These are phyloP conservation scores for Ogataea henricii DNA, from an alignment of 805 yeast genomes.

Conservation along the genomic window DNA sequence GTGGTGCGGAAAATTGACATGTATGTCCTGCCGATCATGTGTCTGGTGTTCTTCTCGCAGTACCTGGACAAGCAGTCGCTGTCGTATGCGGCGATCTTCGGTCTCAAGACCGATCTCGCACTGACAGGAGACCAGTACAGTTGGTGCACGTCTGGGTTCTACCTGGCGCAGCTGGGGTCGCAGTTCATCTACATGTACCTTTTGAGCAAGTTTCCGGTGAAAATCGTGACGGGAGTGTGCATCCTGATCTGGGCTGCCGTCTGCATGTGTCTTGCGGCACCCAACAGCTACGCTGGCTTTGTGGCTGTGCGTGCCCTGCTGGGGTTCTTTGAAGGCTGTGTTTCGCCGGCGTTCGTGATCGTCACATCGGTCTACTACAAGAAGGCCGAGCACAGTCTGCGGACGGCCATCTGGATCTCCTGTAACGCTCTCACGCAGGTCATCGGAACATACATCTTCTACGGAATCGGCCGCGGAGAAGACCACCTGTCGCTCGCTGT, in stretches of 20 bases:
- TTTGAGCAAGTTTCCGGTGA: conserved; percentile 59
- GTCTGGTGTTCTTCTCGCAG: conserved; percentile 23
- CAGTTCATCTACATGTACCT: conserved; percentile 55
- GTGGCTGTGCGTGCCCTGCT: conserved; percentile 47
- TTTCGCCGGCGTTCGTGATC: conserved; percentile 58
- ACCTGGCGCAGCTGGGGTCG: conserved; percentile 42
- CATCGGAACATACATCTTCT: conserved; percentile 52
- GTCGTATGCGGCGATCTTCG: conserved; percentile 52
- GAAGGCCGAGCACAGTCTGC: conserved; percentile 42
- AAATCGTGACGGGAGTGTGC: conserved; percentile 49
- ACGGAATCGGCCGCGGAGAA: conserved; percentile 47
- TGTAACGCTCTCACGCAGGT: conserved; percentile 46
- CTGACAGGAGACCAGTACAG: conserved; percentile 45
- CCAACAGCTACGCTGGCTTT: conserved; percentile 46
- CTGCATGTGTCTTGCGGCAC: conserved; percentile 49
- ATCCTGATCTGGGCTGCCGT: conserved; percentile 62
- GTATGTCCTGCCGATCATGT: conserved; percentile 38
- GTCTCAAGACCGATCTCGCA: conserved; percentile 48
- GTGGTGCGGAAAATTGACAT: conserved; percentile 42
- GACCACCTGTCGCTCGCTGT: conserved; percentile 39
- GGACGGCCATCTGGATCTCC: conserved; percentile 42
- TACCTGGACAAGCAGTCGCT: conserved; percentile 26
- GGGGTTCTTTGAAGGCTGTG: conserved; percentile 54
- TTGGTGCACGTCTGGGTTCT: conserved; percentile 37
- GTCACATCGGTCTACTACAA: conserved; percentile 60